phyloP scores from a whole-genome alignment of 2,329 filamentous ascomycete genomes.

The Tolypocladium amazonense region DNA sequence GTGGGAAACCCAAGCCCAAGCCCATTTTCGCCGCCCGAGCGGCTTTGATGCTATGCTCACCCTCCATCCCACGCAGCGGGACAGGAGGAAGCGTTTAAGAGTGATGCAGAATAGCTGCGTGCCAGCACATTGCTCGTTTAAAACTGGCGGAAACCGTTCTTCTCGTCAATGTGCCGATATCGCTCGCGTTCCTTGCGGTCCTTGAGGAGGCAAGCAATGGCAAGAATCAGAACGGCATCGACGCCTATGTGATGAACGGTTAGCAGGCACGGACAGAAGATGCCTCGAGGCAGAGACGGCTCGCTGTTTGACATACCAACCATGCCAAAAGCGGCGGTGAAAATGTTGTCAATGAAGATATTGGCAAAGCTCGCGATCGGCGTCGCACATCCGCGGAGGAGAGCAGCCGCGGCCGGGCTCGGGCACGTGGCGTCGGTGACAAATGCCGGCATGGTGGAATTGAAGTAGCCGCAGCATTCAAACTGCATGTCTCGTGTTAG shows the following conservation, averaged over 20 bases:
- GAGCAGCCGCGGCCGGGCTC: conserved; percentile 58
- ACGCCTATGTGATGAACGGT: conserved; percentile 30
- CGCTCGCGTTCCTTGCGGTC: conserved; percentile 70
- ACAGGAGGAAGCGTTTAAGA: neutral
- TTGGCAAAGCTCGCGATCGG: conserved; percentile 61
- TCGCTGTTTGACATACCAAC: conserved; percentile 39
- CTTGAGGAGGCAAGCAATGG: conserved; percentile 67
- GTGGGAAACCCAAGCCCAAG: neutral
- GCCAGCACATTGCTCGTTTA: neutral
- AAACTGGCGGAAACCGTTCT: conserved; percentile 40
- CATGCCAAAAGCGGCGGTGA: conserved; percentile 71
- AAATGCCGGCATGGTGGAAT: conserved; percentile 62
- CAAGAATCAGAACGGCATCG: conserved; percentile 57
- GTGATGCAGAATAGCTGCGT: neutral
- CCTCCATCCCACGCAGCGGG: neutral
- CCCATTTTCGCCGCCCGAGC: neutral
- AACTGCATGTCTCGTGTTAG: conserved; percentile 38
- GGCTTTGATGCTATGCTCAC: neutral
- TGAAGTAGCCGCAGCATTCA: conserved; percentile 69
- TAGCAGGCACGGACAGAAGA: neutral
- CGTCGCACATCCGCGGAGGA: conserved; percentile 58
- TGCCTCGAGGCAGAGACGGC: neutral
- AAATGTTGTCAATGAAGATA: conserved; percentile 62
- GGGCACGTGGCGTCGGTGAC: conserved; percentile 57
- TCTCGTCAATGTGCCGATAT: conserved; percentile 74